A percentile compares a stretch with the other conserved stretches of the same genome.
These are phyloP conservation scores for Rhizophora mangle DNA, from an alignment of 345 rosid genomes.

Conservation along the genomic window DNA sequence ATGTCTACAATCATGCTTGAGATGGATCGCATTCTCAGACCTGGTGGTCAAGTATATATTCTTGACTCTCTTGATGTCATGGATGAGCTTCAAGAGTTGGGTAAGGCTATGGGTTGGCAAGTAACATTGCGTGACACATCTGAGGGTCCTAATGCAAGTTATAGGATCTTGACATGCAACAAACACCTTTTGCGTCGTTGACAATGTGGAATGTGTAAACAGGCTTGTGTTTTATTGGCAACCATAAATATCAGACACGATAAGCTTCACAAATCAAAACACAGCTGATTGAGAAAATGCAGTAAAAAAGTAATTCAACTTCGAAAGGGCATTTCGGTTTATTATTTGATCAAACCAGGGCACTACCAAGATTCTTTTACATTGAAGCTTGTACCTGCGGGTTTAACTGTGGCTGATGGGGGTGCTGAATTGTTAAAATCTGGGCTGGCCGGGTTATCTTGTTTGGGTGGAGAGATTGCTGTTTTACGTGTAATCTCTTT, in stretches of 20 bases:
- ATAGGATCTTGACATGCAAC: conserved; percentile 70
- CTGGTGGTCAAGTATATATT: conserved; percentile 86
- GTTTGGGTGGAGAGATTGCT: too few relatives aligned
- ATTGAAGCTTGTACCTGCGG: background rate
- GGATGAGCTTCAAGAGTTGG: conserved; percentile 75
- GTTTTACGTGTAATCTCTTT: too few relatives aligned
- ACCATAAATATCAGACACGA: conserved; percentile 13
- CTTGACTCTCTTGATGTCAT: conserved; percentile 70
- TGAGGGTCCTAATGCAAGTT: conserved; percentile 97
- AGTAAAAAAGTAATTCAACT: too few relatives aligned
- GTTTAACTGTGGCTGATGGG: too few relatives aligned
- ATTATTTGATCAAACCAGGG: background rate
- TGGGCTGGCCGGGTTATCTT: too few relatives aligned
- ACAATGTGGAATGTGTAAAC: conserved; percentile 10
- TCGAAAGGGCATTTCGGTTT: background rate
- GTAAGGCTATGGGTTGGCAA: conserved; percentile 83
- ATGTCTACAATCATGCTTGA: conserved; percentile 89
- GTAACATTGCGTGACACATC: conserved; percentile 59
- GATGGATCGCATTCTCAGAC: conserved; percentile 96
- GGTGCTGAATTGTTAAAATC: too few relatives aligned
- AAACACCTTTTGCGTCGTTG: conserved; percentile 51
- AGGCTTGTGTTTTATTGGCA: background rate
- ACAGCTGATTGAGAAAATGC: background rate
- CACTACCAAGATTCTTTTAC: background rate
- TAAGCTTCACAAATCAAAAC: background rate